Evolutionary conservation across 176 grass and related monocot genomes (phyloP).

Genomic region (Alopecurus myosuroides): DNA sequence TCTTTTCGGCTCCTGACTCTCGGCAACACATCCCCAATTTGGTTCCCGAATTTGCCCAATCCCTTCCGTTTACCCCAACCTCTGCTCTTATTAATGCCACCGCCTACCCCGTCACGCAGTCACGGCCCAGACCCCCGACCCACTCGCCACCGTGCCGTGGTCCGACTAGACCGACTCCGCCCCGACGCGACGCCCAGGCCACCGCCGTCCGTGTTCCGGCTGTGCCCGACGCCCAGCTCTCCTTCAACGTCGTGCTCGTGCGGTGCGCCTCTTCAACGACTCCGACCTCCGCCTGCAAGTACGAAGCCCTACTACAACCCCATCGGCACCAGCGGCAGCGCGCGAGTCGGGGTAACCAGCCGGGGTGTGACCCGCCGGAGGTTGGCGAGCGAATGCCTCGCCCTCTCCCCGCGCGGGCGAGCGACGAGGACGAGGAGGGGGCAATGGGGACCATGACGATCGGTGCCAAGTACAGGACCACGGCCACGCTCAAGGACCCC

Average conservation of each 20-base stretch:
- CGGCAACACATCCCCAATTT: too few relatives aligned
- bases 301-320: background rate
- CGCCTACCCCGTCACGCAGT: background rate
- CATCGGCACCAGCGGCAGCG: background rate
- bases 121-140: background rate
- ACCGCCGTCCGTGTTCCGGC: background rate
- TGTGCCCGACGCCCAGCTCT: background rate
- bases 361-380: background rate
- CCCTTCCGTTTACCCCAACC: too few relatives aligned
- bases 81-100: background rate
- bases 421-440: background rate
- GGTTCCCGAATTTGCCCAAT: too few relatives aligned
- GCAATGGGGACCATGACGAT: conserved; percentile 38
- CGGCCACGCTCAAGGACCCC: conserved; percentile 64
- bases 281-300: background rate
- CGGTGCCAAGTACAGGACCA: conserved; percentile 70
- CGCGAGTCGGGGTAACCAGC: background rate
- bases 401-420: background rate
- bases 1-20: too few relatives aligned
- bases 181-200: background rate
- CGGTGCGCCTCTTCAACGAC: background rate
- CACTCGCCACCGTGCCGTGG: background rate
- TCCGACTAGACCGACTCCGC: background rate
- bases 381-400: background rate
- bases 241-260: background rate